Conservation (phyloP, 371 early-diverging fungal genomes). For the Blastocladiella emersonii region DNA sequence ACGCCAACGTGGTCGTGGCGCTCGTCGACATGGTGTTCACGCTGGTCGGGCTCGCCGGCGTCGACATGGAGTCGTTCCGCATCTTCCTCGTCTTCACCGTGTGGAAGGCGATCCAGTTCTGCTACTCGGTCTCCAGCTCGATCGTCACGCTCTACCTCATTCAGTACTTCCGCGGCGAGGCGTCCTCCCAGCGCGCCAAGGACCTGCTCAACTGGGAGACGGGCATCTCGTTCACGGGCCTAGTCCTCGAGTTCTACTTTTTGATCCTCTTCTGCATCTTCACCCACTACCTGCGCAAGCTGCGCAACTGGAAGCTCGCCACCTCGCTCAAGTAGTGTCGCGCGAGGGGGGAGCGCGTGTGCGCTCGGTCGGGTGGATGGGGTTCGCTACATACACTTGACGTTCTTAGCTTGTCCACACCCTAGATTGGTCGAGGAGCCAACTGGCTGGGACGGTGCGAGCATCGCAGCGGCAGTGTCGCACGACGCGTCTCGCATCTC, state of each 20-base stretch:
- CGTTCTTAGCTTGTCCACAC: no score
- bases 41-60: conserved; percentile 3
- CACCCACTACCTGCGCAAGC: neutral
- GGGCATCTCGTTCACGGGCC: neutral
- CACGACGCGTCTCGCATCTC: no score
- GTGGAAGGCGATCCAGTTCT: neutral
- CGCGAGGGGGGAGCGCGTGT: no score
- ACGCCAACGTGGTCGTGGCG: neutral
- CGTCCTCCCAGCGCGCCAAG: neutral
- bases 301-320: neutral
- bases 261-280: neutral
- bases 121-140: conserved; percentile 1
- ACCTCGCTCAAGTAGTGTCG: no score
- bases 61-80: neutral
- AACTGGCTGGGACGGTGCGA: no score
- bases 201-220: neutral
- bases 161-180: neutral
- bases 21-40: conserved; percentile 1
- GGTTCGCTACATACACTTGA: no score
- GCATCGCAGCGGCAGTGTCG: no score
- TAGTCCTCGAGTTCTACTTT: neutral
- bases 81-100: neutral
- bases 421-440: no score
- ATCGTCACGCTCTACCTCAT: neutral
- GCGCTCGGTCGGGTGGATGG: no score